Conservation (phyloP, 169 alveolate genomes). For the Plasmodium vivax region DNA sequence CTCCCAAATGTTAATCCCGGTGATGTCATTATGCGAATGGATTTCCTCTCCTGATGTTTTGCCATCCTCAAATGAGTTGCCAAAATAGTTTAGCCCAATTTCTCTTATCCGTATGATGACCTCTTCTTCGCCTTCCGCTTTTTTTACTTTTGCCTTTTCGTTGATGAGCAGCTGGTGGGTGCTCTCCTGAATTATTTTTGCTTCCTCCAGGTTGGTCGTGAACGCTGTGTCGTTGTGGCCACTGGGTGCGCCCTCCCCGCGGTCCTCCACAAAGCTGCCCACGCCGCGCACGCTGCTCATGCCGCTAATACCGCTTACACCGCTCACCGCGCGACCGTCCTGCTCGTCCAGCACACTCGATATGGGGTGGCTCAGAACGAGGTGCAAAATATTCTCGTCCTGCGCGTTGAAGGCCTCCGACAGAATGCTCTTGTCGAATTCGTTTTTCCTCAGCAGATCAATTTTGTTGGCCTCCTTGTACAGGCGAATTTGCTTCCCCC, state of each 20-base stretch:
- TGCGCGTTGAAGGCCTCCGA: constrained; percentile 80
- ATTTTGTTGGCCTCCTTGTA: constrained; percentile 71
- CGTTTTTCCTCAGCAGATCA: constrained; percentile 66
- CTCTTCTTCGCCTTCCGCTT: not conserved
- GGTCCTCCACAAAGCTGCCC: not conserved
- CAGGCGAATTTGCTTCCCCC: not conserved
- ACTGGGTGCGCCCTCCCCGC: not conserved
- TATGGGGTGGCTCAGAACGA: constrained; percentile 81
- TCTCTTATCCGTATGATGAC: constrained; percentile 69
- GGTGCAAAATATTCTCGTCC: constrained; percentile 79
- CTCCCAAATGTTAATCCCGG: constrained; percentile 85
- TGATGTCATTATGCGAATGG: constrained; percentile 59
- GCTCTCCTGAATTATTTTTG: constrained; percentile 56
- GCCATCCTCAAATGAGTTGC: constrained; percentile 55
- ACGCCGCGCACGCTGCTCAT: not conserved
- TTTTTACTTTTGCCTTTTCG: not conserved
- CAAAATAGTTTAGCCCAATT: constrained; percentile 69
- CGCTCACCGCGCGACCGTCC: not conserved
- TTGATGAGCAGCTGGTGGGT: constrained; percentile 9
- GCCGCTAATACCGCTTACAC: not conserved
- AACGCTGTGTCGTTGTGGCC: not conserved
- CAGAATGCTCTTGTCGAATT: constrained; percentile 75
- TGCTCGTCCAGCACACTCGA: constrained; percentile 52
- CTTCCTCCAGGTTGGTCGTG: constrained; percentile 30
- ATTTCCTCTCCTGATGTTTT: not conserved